Conservation (phyloP, 257 asterid genomes). For the Solanum bukasovii region DNA sequence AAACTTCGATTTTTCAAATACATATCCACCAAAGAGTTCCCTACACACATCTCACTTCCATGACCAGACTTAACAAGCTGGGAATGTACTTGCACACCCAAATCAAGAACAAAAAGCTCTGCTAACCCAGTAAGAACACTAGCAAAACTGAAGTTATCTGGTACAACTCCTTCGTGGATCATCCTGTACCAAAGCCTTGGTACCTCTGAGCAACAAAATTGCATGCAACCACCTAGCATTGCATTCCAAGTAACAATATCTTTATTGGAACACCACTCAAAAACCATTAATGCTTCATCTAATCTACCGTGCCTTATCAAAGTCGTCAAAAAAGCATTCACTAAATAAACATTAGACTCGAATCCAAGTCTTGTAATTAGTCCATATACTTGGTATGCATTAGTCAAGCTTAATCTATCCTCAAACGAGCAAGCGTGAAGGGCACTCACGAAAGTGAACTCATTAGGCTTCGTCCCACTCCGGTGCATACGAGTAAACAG, state of each 20-base stretch:
- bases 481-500: slow-evolving; percentile 40
- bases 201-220: slow-evolving; percentile 18
- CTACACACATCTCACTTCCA: slow-evolving; percentile 49
- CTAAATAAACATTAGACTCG: slow-evolving; percentile 34
- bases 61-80: slow-evolving; percentile 49
- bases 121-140: slow-evolving; percentile 63
- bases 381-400: slow-evolving; percentile 41
- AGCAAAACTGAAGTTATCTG: slow-evolving; percentile 56
- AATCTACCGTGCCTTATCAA: slow-evolving; percentile 42
- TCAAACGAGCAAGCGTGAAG: slow-evolving; percentile 54
- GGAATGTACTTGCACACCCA: slow-evolving; percentile 54
- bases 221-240: slow-evolving; percentile 46
- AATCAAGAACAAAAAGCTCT: slow-evolving; percentile 39
- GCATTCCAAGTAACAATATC: slow-evolving; percentile 79
- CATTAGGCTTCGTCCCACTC: slow-evolving; percentile 38
- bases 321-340: slow-evolving; percentile 46
- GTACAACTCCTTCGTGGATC: slow-evolving; percentile 41
- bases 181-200: slow-evolving; percentile 46
- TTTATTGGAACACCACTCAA: slow-evolving; percentile 23
- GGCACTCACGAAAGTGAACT: slow-evolving; percentile 58
- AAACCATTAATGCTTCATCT: slow-evolving; percentile 36
- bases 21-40: slow-evolving; percentile 67
- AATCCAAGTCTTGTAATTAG: slow-evolving; percentile 51
- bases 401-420: slow-evolving; percentile 24
- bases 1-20: slow-evolving; percentile 43